Base-by-base conservation (phyloP, 2,329 filamentous ascomycete genomes). In the Trichophyton equinum region DNA sequence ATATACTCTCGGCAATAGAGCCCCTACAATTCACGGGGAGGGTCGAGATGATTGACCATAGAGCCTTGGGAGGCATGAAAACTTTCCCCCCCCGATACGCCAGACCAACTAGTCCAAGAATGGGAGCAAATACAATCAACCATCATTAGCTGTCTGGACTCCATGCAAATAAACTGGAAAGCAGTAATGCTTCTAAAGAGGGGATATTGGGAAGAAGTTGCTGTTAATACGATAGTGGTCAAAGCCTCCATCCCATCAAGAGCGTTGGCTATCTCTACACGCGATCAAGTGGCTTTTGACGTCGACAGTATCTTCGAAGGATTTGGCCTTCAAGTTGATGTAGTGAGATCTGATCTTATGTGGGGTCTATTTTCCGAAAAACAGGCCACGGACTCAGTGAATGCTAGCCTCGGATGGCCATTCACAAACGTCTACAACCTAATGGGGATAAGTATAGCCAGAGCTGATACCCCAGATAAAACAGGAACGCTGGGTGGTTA, bases 171-270 rank as follows among this genome's bases (percentile, higher is more conserved):
- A 8, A n/a, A 49, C 38, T 61, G 60, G 60, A 58, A 18, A 7
- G 15, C 58, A 38, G 25, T 61, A 13, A 49, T 38, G 18, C 56
- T 53, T 22, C 55, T 25, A 13, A 61, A 53, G 4, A 40, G 42
- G 1, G 60, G 55, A 2, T 61, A 61, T 59, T 61, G 55, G 60
- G 55, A 58, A 20, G 42, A 59, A 6, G 42, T 33, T 33, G 22
- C 55, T 4, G 9, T 20, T 1, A 22, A 33, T 7, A 58, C 60
- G 2, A 18, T 53, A 7, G 38, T 61, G 11, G 53, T 61, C 7
- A 61, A 61, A 25, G 57, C 57, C 2, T 25, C 13, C 1, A 13
- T 59, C n/a, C 20, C 20, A 27, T 59, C 40, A 47, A 46, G 57
- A 47, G 9, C 40, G 5, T 33, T 33, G 8, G 57, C 42, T 6